Evolutionary conservation across 2,329 filamentous ascomycete species (phyloP), one percentile per base, ranked within the genome.

Genomic region (Xenosphaeropsis pyriputrescens): DNA sequence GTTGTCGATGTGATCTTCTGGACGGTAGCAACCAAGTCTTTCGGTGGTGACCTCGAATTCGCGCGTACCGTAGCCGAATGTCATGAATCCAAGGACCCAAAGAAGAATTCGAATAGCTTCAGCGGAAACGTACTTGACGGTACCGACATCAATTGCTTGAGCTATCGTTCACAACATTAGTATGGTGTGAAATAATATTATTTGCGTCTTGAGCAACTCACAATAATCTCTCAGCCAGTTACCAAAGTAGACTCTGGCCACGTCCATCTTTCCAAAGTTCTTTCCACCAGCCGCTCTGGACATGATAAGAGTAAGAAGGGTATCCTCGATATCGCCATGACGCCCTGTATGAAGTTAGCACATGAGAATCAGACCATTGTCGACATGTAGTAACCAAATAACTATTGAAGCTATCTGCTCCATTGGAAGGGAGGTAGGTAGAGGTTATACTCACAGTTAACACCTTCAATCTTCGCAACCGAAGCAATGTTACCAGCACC

Each of bases 161-260:
- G 83, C 53, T 56, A 13, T 32, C 8, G 7, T 32, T 26, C 22
- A 11, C 30, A 32, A 32, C 9, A 15, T 32, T 5, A 32, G 30
- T 11, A 15, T 14, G n/a, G 30, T 14, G n/a, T 32, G 12, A 6
- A 26, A 26, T 9, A 9, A 6, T 26, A n/a, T 18, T 6, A 18
- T 18, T 4, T 18, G 13, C 13, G 14, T 15, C 18, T 36, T 7
- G 15, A 14, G 9, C n/a, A 6, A 41, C 50, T 40, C 38, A 55
- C 53, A 91, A 61, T 95, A 95, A 60, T 95, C 88, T 39, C 75
- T 75, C 26, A 94, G 73, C 88, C 88, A 94, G 65, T 94, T 95
- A 46, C 88, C 88, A 63, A 95, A 95, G 65, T 95, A 95, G 45
- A 93, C 83, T 43, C 86, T 75, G 45, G 88, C 83, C 44, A 94